Base-by-base conservation (phyloP, 805 yeast genomes). In the Sugiyamaella floridensis region DNA sequence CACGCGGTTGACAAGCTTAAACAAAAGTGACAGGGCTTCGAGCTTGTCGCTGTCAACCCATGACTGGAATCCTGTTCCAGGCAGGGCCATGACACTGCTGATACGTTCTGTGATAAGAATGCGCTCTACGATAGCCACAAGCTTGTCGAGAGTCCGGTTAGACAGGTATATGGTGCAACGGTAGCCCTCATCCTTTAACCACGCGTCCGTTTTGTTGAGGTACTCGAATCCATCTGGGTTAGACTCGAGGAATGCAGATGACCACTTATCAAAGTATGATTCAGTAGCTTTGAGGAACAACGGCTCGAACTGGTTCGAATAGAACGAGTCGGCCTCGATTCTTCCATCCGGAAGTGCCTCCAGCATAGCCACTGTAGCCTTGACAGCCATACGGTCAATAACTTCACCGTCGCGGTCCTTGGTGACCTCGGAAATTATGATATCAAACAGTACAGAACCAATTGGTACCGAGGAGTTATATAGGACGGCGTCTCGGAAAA, bases 231-330 rank as follows among this genome's bases (percentile, higher is more conserved):
- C 88, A 53, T 78, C 65, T 51, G 67, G 65, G 43, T 57, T 54
- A 46, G 63, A 56, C 37, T 72, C 67, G 45, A 80, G 61, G 37
- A 78, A 66, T 14, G 77, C 78, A 2, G 58, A 63, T 0, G 85
- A 73, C 11, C 78, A 68, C 8, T 63, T 63, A 12, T 70, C 62
- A 63, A 84, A 90, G 64, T 77, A 87, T 1, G 68, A 66, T 52
- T 74, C 77, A 0, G 92, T 79, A 32, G 75, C 75, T 3, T 71
- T 63, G 48, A 87, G 61, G 44, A 87, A 75, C 48, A 65, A 68
- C 0, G 88, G 89, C 60, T 88, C 96, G 64, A 89, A 85, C 43
- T 71, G 75, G 16, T 73, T 76, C 22, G 74, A 70, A 62, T 85
- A 89, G 57, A 81, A 84, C 51, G n/a, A 44, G 41, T 85, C 4